These are phyloP conservation scores for Myxozyma neglecta DNA, from an alignment of 805 yeast species.

Conservation along the genomic window DNA sequence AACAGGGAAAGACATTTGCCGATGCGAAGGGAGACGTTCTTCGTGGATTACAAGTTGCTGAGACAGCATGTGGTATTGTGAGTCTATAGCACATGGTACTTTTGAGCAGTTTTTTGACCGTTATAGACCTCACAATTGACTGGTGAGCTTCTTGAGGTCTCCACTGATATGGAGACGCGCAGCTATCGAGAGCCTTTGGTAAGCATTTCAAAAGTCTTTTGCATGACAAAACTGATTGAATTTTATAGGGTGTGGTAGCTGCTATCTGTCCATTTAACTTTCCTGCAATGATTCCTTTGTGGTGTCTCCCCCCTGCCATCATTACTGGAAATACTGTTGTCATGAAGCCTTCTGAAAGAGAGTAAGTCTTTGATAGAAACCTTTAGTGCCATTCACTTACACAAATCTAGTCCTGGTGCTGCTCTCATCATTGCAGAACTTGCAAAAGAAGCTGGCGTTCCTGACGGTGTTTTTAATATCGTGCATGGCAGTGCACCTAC, in stretches of 20 bases:
- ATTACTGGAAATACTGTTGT: slow-evolving; percentile 75
- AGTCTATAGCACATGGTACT: slow-evolving; percentile 7
- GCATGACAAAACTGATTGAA: not conserved
- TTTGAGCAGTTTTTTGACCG: not conserved
- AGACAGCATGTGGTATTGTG: slow-evolving; percentile 67
- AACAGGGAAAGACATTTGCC: slow-evolving; percentile 75
- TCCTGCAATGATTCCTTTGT: slow-evolving; percentile 80
- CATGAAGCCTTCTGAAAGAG: slow-evolving; percentile 69
- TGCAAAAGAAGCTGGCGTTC: slow-evolving; percentile 71
- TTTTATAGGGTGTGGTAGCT: slow-evolving; percentile 60
- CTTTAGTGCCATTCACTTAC: not conserved
- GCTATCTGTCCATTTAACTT: slow-evolving; percentile 80
- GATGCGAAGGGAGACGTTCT: slow-evolving; percentile 76
- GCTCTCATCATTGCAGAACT: slow-evolving; percentile 72
- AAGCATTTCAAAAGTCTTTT: not conserved
- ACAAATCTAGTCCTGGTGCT: slow-evolving; percentile 57
- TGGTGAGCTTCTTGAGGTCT: slow-evolving; percentile 65
- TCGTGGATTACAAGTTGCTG: slow-evolving; percentile 77
- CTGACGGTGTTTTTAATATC: slow-evolving; percentile 59
- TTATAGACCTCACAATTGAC: slow-evolving; percentile 50
- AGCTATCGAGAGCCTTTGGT: slow-evolving; percentile 58
- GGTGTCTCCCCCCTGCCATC: slow-evolving; percentile 63
- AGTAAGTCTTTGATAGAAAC: slow-evolving; percentile 33
- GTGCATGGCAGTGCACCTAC: slow-evolving; percentile 72
- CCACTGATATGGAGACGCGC: slow-evolving; percentile 73